Base-by-base conservation (phyloP, 2,329 filamentous ascomycete species). In the Cercospora berteroae region DNA sequence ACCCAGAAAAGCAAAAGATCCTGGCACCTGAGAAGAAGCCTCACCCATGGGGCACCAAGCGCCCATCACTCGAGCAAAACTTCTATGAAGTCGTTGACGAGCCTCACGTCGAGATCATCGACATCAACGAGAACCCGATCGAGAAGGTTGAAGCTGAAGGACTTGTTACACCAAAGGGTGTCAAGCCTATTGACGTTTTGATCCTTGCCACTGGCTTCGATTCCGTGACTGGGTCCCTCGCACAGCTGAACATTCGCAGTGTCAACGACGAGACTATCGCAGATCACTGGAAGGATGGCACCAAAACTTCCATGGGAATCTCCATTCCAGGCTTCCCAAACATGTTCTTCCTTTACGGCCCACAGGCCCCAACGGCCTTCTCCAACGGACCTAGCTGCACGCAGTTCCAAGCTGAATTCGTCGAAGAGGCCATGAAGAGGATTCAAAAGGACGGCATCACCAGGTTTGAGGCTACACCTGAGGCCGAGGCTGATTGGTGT, bases 21-120 rank as follows among this genome's bases (percentile, higher is more conserved):
- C 78, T 88, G 6, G 86, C 86, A 0, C 87, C 87, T 0, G 70
- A 80, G 8, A 74, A 83, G 56, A 83, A 81, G 75, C 85, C 83
- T 0, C 84, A 88, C 64, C 82, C 79, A 27, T 88, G 86, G 71
- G 74, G 74, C 13, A 81, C 80, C 7, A 83, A 82, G 73, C 74
- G 81, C 25, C 79, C 80, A 2, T 79, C 77, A n/a, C 75, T 83
- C 5, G 81, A 83, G 68, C 80, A 82, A 63, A 75, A 80, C 70
- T 81, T 79, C 67, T 83, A 82, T 61, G 80, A 83, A 71, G 75
- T 78, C 69, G 70, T 82, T 3, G 78, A 82, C 66, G 74, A 73
- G 44, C 75, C 77, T 3, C 76, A 82, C 67, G 80, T 81, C 52
- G 75, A 79, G 9, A 74, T 82, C 16, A 74, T 82, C 29, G 77